Base-by-base conservation (phyloP, 75 land plant genomes). In the Isoetes taiwanensis region DNA sequence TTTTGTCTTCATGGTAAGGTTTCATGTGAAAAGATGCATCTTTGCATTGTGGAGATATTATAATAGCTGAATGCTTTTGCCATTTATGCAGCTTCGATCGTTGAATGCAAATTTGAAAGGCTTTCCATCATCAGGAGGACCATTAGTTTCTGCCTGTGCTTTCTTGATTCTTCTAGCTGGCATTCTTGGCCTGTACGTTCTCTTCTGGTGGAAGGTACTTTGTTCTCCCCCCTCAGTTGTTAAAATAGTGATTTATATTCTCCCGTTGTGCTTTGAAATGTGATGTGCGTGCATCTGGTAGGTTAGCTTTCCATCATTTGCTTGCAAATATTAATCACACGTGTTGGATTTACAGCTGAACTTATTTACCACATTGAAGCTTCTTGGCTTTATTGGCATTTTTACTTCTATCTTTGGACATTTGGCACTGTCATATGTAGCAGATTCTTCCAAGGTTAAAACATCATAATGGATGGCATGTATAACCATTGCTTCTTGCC, bases 131-230 rank as follows among this genome's bases (percentile, higher is more conserved):
- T 61, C 88, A 28, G 68, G 81, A 1, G 52, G 73, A 43, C 86
- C 85, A 16, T 58, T 76, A 11, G 59, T 61, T 30, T 80, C 81
- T 60, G 78, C 86, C 34, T 26, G 74, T 19, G 77, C 77, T 17
- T 93, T 93, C 79, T 85, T 86, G 56, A 48, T 62, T 35, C 86
- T 89, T 43, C 69, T 93, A 72, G 79, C 76, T 43, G 78, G 69
- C 26, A 87, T 93, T 28, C 70, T 93, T 3, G 37, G 71, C 2
- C 69, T 93, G 14, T 93, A 93, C 39, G 41, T 64, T 50, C 71
- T 93, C 32, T 93, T 93, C 73, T 93, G 98, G 98, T 32, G 83
- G 59, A 93, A 93, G 95, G 96, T 90, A 6, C 11, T 17, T 34
- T 29, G 17, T 29, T 20, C 20, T 10, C 57, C 24, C 2, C 2